Percentiles rank a stretch among this genome's conserved stretches.
These are phyloP conservation scores for Populus davidiana DNA, from an alignment of 345 rosid species.

Conservation along the genomic window DNA sequence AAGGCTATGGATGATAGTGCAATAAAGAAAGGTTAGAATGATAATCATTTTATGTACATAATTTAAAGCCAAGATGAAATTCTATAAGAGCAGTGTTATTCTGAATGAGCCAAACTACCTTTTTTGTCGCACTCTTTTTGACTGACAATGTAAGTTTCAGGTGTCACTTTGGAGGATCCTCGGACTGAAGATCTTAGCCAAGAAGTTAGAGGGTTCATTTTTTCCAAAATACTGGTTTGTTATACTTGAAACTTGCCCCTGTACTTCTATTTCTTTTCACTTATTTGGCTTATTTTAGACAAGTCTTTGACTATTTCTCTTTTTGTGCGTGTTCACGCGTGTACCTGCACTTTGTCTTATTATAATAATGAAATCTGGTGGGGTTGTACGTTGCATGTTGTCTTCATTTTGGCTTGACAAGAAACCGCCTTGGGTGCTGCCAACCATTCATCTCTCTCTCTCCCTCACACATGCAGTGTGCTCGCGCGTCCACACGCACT, in stretches of 20 bases:
- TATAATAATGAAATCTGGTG: too few relatives aligned
- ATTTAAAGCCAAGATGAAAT: not conserved
- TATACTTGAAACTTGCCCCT: conserved; percentile 3
- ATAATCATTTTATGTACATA: not conserved
- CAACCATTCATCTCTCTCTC: not conserved
- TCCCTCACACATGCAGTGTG: too few relatives aligned
- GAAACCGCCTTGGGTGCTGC: not conserved
- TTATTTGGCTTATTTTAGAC: not conserved
- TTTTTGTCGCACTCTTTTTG: not conserved
- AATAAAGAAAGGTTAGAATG: conserved; percentile 73
- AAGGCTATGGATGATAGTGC: conserved; percentile 98
- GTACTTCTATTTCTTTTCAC: not conserved
- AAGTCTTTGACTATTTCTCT: not conserved
- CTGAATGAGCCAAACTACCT: not conserved
- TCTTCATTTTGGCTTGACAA: not conserved
- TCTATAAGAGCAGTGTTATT: not conserved
- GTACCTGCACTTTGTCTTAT: too few relatives aligned
- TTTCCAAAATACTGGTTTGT: conserved; percentile 90
- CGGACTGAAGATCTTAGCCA: conserved; percentile 98
- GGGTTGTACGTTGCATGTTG: not conserved
- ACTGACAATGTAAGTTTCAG: conserved; percentile 42
- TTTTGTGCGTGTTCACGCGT: too few relatives aligned
- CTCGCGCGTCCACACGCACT: too few relatives aligned
- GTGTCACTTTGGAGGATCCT: conserved; percentile 93
- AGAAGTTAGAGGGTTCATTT: conserved; percentile 98